Base-by-base conservation (phyloP, 768 basidiomycete species). In the Boletus reticulatus region DNA sequence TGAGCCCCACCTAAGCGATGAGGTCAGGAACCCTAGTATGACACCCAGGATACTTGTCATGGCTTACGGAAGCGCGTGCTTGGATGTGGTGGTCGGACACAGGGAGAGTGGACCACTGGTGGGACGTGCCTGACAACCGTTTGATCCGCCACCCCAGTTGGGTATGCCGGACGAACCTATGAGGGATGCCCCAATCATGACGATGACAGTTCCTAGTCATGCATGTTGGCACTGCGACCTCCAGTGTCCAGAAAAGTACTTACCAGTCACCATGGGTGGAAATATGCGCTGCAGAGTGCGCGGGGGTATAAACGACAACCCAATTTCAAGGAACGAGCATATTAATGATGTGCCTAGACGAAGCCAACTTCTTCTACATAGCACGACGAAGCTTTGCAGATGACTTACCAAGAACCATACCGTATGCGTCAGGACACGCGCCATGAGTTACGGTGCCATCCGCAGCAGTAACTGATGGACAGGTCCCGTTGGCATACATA, bases 61-160 rank as follows among this genome's bases (percentile, higher is more conserved):
- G 27, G 70, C 81, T 52, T 64, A 86, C 72, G 78, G 85, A 27
- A 88, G 79, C 1, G 92, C 84, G 2, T 83, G 75, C 4, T 89
- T 89, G 9, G 89, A 88, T 31, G 73, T 70, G 45, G 84, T 88
- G 13, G 80, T 84, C 0, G 89, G 92, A 62, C 91, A 94, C 2
- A 90, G 74, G 54, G 75, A 68, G 67, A 88, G 92, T 52, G 87
- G 79, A 2, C 89, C 88, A 8, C 76, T 80, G 4, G 74, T 73
- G 2, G 88, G 89, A n/a, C 83, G 78, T 5, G 57, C 57, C 45
- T 77, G 72, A 67, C 92, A 94, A 55, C 79, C 79, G 58, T 89
- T 91, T 8, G 87, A 84, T 16, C 92, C 91, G 32, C 91, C 91
- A 42, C 86, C 92, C 92, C 92, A 94, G 69, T 92, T 84, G 11